Evolutionary conservation across 2,329 filamentous ascomycete species (phyloP).

Genomic region (Fonsecaea pugnacius): DNA sequence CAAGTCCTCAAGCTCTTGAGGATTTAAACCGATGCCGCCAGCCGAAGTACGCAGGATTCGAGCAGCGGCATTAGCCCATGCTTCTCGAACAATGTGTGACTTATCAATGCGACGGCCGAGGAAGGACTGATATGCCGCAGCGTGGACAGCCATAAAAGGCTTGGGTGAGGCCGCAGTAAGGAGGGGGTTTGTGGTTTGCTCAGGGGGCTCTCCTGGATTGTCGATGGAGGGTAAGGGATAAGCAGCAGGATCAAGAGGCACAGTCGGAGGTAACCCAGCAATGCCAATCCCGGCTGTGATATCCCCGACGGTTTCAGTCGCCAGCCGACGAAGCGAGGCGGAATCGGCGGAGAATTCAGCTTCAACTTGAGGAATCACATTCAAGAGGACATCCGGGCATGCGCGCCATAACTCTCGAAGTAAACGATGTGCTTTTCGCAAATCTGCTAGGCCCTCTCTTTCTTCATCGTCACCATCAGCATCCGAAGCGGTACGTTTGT

Average conservation of each 20-base stretch:
- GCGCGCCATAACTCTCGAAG: constrained; percentile 93
- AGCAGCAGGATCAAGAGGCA: constrained; percentile 75
- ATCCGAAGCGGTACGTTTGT: constrained; percentile 54
- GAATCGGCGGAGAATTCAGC: constrained; percentile 91
- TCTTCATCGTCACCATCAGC: constrained; percentile 69
- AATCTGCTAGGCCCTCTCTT: constrained; percentile 82
- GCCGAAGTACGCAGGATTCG: constrained; percentile 89
- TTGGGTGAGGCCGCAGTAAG: constrained; percentile 84
- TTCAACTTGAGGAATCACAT: constrained; percentile 92
- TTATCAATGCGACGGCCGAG: constrained; percentile 86
- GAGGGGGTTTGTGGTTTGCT: constrained; percentile 61
- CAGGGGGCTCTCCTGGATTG: constrained; percentile 61
- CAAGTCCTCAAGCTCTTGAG: constrained; percentile 77
- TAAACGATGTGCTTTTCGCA: constrained; percentile 85
- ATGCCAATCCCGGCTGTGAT: constrained; percentile 93
- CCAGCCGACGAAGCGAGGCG: constrained; percentile 79
- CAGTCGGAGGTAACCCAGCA: constrained; percentile 76
- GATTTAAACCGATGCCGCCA: constrained; percentile 83
- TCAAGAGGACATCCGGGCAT: constrained; percentile 82
- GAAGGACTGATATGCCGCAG: constrained; percentile 79
- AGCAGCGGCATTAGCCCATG: constrained; percentile 83
- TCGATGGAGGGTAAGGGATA: constrained; percentile 72
- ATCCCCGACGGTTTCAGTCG: constrained; percentile 92
- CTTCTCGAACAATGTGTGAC: constrained; percentile 76
- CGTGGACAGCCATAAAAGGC: constrained; percentile 83